Evolutionary conservation across 2,329 filamentous ascomycete genomes (phyloP), one percentile per base, ranked within the genome.

Genomic region (Cordyceps tenuipes): DNA sequence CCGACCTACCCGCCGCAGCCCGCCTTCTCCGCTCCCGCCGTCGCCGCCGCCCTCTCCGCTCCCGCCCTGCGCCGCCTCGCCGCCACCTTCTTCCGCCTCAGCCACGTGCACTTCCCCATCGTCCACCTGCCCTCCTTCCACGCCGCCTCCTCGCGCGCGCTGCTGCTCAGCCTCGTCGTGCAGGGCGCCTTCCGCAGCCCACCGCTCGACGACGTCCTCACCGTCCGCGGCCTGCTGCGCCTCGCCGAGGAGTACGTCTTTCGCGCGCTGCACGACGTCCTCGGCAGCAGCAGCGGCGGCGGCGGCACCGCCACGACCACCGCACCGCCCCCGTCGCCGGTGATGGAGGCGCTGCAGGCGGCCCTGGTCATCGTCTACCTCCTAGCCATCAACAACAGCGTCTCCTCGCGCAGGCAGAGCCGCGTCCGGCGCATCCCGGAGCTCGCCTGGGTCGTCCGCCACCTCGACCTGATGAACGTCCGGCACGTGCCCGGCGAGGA

Each of bases 71-170:
- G 61, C 17, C 23, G 39, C 9, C 68, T 68, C 46, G 59, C 65
- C 3, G 48, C 62, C 1, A 61, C 62, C n/a, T 69, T 66, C 61
- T 70, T 68, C 61, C 65, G 64, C 9, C 59, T 65, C 26, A 67
- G 63, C 36, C 68, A 70, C 52, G 59, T 55, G 10, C 66, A 70
- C 61, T 65, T 70, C 12, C 68, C 69, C 23, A 55, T 70, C 19
- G 29, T 68, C 2, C 69, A 71, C 63, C 63, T 64, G 7, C 63
- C 68, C 6, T 62, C 61, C 10, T 71, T 70, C 47, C 60, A 62
- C 21, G 43, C 56, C 5, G 23, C 59, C 1, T 63, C 65, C 3
- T 59, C 60, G 0, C 55, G 56, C 7, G 36, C 62, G 10, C 59
- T 68, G 26, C 19, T 68, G 9, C 52, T 68, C 1, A 63, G 60